Base-by-base conservation (phyloP, 176 grass and related monocot species). In the Dactylis glomerata region DNA sequence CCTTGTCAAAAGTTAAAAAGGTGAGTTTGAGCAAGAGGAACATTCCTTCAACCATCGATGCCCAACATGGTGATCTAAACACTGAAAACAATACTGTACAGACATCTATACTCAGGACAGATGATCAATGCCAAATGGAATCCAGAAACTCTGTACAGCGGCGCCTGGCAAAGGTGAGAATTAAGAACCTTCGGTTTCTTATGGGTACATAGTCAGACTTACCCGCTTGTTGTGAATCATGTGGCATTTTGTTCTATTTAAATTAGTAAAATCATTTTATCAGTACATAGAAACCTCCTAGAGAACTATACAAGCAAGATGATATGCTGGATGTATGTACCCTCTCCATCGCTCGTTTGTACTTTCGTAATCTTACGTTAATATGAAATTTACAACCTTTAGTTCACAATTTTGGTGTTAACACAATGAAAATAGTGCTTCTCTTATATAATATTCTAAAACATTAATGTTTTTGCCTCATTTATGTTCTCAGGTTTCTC, bases 401-500 rank as follows among this genome's bases (percentile, higher is more conserved):
- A 73, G 9, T 61, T 34, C 7, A 83, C 28, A 50, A 45, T 83
- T 74, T 56, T 57, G 8, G 27, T 74, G 64, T 44, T 10, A 71
- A 49, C 16, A 28, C 4, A 45, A 12, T 76, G 11, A 74, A 31
- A 74, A 68, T 71, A 51, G 49, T 77, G 19, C 5, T 79, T 81
- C 20, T 64, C 10, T 63, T 24, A 42, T 79, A 62, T n/a, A 40
- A 50, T 81, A 76, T 61, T 76, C 24, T 26, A 80, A 44, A 56
- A 72, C 13, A 74, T 26, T 91, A 19, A 75, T 56, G 34, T 80
- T 82, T 82, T 91, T 20, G 82, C 54, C 54, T 77, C 45, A 73
- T 86, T 34, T 44, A 24, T 78, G 27, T 62, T 82, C n/a, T 74
- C 85, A 90, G 82, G 57, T 79, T 90, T 87, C 82, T 59, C 58